phyloP scores from a whole-genome alignment of 495 filamentous ascomycete species.

The Penicillium riverlandense region DNA sequence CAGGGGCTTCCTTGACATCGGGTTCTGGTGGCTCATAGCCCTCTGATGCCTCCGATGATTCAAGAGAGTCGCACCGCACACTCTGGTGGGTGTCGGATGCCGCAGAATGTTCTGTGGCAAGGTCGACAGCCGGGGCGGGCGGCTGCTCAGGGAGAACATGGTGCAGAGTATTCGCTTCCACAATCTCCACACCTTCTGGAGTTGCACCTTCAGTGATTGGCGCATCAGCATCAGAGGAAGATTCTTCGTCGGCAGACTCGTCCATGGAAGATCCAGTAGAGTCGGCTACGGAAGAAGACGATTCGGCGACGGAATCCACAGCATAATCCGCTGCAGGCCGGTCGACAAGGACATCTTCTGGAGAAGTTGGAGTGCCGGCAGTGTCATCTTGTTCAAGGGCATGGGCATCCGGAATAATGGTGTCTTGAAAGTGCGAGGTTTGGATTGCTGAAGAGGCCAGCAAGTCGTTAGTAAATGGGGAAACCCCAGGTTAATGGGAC shows the following conservation, averaged over 20 bases:
- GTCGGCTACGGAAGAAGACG: constrained; percentile 14
- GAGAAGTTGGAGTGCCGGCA: not conserved
- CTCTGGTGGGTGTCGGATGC: not conserved
- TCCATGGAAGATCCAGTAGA: constrained; percentile 36
- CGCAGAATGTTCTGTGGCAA: constrained; percentile 1
- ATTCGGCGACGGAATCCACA: constrained; percentile 1
- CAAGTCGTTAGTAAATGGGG: no score
- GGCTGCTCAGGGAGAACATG: not conserved
- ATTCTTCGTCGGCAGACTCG: constrained; percentile 23
- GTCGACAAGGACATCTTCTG: not conserved
- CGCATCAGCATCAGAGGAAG: not conserved
- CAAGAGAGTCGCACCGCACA: constrained; percentile 11
- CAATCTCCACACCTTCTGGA: not conserved
- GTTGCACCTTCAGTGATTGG: not conserved
- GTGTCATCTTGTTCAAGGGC: no score
- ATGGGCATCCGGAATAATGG: not conserved
- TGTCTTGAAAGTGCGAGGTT: no score
- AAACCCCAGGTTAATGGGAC: no score
- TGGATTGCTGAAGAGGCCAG: no score
- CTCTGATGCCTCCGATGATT: constrained; percentile 36
- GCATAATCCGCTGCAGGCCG: not conserved
- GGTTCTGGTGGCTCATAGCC: constrained; percentile 56
- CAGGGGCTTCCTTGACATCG: constrained; percentile 20
- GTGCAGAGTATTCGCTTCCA: not conserved
- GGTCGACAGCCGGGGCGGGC: not conserved